phyloP scores from a whole-genome alignment of 2,329 filamentous ascomycete species.

The Penicillium sp. region DNA sequence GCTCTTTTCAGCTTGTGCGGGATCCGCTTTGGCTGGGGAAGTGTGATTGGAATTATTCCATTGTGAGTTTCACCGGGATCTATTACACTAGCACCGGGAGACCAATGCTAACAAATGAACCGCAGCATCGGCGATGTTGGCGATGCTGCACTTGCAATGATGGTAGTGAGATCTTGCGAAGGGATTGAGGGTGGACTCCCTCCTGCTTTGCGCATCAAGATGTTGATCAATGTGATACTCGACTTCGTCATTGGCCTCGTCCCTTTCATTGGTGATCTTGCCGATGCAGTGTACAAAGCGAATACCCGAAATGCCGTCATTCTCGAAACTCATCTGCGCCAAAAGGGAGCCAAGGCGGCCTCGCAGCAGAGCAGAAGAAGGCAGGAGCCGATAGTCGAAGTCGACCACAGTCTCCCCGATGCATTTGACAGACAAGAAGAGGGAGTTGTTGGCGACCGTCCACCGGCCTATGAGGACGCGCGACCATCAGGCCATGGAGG shows the following conservation, averaged over 20 bases:
- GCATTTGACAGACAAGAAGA: slow-evolving; percentile 40
- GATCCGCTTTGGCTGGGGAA: slow-evolving; percentile 84
- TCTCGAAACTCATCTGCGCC: slow-evolving; percentile 46
- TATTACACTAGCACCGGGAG: neutral
- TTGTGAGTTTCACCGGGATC: slow-evolving; percentile 57
- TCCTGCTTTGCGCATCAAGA: slow-evolving; percentile 59
- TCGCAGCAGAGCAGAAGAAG: slow-evolving; percentile 26
- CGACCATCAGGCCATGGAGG: slow-evolving; percentile 16
- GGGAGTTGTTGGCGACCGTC: slow-evolving; percentile 25
- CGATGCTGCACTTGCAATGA: slow-evolving; percentile 71
- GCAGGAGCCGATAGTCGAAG: slow-evolving; percentile 20
- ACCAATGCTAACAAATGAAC: slow-evolving; percentile 6
- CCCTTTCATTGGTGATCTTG: slow-evolving; percentile 52
- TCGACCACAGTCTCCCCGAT: slow-evolving; percentile 41
- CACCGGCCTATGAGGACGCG: slow-evolving; percentile 24
- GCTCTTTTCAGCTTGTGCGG: slow-evolving; percentile 78
- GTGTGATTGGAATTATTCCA: slow-evolving; percentile 80
- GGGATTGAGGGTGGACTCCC: slow-evolving; percentile 73
- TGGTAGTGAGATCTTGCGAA: slow-evolving; percentile 71
- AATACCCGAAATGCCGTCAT: slow-evolving; percentile 50
- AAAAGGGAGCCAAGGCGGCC: slow-evolving; percentile 40
- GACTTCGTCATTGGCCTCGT: slow-evolving; percentile 52
- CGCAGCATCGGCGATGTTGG: slow-evolving; percentile 69
- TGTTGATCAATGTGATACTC: slow-evolving; percentile 73
- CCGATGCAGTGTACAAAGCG: slow-evolving; percentile 49